phyloP scores from a whole-genome alignment of 257 asterid genomes.

The Plantago elongata region DNA sequence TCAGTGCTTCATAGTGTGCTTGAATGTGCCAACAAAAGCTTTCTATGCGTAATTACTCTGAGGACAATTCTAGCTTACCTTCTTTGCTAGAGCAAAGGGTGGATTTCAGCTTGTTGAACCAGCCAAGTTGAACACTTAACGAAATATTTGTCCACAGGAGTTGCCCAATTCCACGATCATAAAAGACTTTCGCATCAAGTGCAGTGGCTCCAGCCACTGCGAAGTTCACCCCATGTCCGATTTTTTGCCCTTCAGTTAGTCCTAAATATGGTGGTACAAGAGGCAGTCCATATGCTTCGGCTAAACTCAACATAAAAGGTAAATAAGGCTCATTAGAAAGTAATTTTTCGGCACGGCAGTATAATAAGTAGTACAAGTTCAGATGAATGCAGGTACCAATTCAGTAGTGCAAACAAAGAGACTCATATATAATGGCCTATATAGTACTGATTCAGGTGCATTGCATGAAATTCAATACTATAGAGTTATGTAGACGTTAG shows the following conservation, averaged over 20 bases:
- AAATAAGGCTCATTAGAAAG: too few relatives aligned
- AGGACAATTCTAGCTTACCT: constrained; percentile 33
- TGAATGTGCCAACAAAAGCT: not conserved
- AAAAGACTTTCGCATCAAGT: constrained; percentile 55
- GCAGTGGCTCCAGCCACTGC: constrained; percentile 93
- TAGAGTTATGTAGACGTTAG: too few relatives aligned
- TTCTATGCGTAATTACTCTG: too few relatives aligned
- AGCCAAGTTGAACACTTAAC: constrained; percentile 52
- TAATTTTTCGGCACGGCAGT: too few relatives aligned
- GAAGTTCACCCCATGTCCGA: constrained; percentile 65
- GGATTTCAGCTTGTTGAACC: constrained; percentile 67
- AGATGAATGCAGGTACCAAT: too few relatives aligned
- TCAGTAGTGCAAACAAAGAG: too few relatives aligned
- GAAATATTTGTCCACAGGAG: constrained; percentile 67
- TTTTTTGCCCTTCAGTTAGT: constrained; percentile 27
- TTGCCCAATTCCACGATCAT: constrained; percentile 42
- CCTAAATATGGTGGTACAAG: constrained; percentile 54
- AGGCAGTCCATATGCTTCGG: constrained; percentile 80
- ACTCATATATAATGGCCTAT: too few relatives aligned
- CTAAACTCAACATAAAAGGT: constrained; percentile 23
- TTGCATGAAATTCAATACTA: too few relatives aligned
- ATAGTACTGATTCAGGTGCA: too few relatives aligned
- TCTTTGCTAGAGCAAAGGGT: constrained; percentile 42
- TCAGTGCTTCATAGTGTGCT: too few relatives aligned
- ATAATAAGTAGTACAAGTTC: too few relatives aligned